Base-by-base conservation (phyloP, 164 flowering plant species). In the Aristolochia californica region DNA sequence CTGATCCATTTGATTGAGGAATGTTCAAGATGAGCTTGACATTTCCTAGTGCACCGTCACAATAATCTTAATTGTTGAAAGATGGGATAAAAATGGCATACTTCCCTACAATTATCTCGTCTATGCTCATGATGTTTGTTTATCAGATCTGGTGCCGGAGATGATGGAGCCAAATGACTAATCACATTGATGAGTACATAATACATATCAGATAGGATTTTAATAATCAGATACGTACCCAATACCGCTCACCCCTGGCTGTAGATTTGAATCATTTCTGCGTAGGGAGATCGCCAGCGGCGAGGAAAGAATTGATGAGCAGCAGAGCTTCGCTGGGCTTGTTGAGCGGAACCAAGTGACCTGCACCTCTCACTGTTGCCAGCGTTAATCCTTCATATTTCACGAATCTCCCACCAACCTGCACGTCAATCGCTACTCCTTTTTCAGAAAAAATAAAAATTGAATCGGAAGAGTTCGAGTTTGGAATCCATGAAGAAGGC, bases 291-390 rank as follows among this genome's bases (percentile, higher is more conserved):
- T 40, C 49, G 18, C 66, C 50, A 1, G 76, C 85, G 25, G 67
- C 55, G 57, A 85, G 68, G 74, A 70, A 82, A 58, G 83, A 73
- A 62, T 67, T 74, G 60, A 85, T 67, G 58, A 85, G 84, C 11
- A 75, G 28, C 13, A 83, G 72, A 40, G 88, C 72, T 38, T 79
- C 73, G 15, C 75, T 68, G 7, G 93, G 88, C 72, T 81, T 81
- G 74, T 77, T 66, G 5, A 77, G 80, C 27, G 85, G 91, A 17
- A 85, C 91, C 77, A 82, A 53, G 60, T 85, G 91, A 34, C 91
- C 85, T 13, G 91, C 85, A 2, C 87, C 91, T 71, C 82, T 74
- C n/a, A 82, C 79, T 13, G 87, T 85, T 63, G 76, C 79, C 18
- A 76, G 58, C 23, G 76, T 80, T 53, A 85, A 21, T 16, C 86